Conservation (phyloP, 768 basidiomycete genomes). For the Calocybe cyanea region DNA sequence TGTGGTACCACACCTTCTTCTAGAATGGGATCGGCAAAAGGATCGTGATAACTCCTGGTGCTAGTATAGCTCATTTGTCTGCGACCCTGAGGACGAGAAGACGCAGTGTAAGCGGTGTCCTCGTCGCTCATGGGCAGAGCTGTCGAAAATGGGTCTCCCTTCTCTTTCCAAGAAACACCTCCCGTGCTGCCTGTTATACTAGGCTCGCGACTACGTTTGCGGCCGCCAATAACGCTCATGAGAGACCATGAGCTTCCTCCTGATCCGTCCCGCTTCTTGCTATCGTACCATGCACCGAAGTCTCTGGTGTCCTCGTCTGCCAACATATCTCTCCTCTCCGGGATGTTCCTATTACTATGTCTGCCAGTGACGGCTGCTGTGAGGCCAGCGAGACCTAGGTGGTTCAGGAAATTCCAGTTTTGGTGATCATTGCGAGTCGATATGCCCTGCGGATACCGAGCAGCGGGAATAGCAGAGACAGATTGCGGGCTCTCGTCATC, state of each 20-base stretch:
- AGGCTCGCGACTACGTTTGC: slow-evolving; percentile 36
- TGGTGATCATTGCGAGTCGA: slow-evolving; percentile 2
- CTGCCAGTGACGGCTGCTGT: slow-evolving; percentile 25
- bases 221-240: slow-evolving; percentile 38
- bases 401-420: slow-evolving; percentile 16
- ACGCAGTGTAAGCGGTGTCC: slow-evolving; percentile 22
- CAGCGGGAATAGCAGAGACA: slow-evolving; percentile 28
- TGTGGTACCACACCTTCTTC: slow-evolving; percentile 27
- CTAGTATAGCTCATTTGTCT: slow-evolving; percentile 38
- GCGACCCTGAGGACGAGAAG: slow-evolving; percentile 21
- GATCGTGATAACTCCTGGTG: slow-evolving; percentile 43
- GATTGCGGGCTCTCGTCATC: slow-evolving; percentile 28
- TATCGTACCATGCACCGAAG: slow-evolving; percentile 40
- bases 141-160: slow-evolving; percentile 47
- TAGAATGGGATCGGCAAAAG: slow-evolving; percentile 38
- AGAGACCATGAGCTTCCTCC: slow-evolving; percentile 54
- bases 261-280: slow-evolving; percentile 33
- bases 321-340: slow-evolving; percentile 64
- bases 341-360: slow-evolving; percentile 21
- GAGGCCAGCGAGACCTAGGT: slow-evolving; percentile 26
- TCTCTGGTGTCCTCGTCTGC: slow-evolving; percentile 70
- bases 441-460: slow-evolving; percentile 18
- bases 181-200: slow-evolving; percentile 28
- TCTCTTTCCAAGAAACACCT: slow-evolving; percentile 37
- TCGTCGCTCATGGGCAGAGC: slow-evolving; percentile 33